These are phyloP conservation scores for Acanthamoeba sp. DNA, from an alignment of 208 protist genomes.

Conservation along the genomic window DNA sequence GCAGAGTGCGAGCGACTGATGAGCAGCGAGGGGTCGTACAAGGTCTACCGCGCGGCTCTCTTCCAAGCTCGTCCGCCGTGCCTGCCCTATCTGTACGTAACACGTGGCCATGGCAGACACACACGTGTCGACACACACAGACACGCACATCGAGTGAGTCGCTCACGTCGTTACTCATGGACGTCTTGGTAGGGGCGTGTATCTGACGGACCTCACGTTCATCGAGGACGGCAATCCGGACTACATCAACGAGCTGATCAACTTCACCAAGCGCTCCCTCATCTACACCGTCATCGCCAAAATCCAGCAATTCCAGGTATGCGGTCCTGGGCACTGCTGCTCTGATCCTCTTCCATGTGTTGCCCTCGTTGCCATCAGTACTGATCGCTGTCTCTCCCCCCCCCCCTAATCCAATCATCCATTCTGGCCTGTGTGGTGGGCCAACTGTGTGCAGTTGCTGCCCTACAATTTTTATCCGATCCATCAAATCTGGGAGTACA, in stretches of 20 bases:
- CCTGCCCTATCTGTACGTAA: constrained; percentile 76
- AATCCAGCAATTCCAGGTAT: constrained; percentile 83
- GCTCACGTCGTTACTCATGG: not conserved
- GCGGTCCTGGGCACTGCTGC: not conserved
- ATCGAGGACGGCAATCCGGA: constrained; percentile 89
- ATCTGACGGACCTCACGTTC: constrained; percentile 88
- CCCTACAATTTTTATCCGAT: constrained; percentile 71
- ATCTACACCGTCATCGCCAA: constrained; percentile 82
- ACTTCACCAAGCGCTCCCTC: constrained; percentile 86
- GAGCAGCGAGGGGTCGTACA: constrained; percentile 51
- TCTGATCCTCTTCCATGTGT: too few species aligned
- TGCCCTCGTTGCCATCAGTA: not conserved
- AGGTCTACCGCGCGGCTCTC: constrained; percentile 17
- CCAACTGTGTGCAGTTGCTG: not conserved
- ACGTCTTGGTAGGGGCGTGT: constrained; percentile 75
- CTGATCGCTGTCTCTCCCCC: too few species aligned
- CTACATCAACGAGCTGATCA: constrained; percentile 84
- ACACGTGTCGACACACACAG: not conserved
- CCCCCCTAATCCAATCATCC: too few species aligned
- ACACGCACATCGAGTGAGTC: not conserved
- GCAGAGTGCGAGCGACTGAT: constrained; percentile 72
- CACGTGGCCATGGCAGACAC: not conserved
- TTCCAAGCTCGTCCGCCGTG: constrained; percentile 45
- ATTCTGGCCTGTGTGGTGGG: not conserved
- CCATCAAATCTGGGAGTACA: constrained; percentile 59